phyloP scores from a whole-genome alignment of 108 stramenopile genomes.

The Cyclotella baltica region DNA sequence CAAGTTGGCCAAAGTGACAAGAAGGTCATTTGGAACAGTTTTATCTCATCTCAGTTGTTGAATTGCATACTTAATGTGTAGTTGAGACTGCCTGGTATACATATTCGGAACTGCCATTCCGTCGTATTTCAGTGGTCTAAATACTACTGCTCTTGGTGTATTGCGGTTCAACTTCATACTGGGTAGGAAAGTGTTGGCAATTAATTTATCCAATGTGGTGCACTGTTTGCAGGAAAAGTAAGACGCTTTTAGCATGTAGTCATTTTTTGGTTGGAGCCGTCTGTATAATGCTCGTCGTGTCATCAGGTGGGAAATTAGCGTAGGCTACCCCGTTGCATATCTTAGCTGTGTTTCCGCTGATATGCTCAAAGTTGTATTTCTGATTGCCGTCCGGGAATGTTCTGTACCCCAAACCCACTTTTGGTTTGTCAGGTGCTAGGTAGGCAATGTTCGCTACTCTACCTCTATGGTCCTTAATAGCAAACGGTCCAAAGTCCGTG shows the following conservation, averaged over 20 bases:
- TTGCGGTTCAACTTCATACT: constrained; percentile 5
- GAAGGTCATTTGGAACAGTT: constrained; percentile 16
- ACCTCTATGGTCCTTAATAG: background rate
- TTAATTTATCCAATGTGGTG: background rate
- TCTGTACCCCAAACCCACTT: background rate
- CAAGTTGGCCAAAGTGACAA: background rate
- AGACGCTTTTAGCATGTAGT: background rate
- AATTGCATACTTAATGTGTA: background rate
- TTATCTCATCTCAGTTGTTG: constrained; percentile 10
- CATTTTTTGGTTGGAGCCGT: background rate
- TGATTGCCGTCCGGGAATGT: background rate
- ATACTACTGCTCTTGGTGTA: constrained; percentile 1
- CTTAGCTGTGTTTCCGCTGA: background rate
- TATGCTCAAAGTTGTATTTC: background rate
- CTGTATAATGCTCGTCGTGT: background rate
- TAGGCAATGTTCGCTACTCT: background rate
- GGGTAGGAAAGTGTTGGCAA: background rate
- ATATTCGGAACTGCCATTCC: constrained; percentile 6
- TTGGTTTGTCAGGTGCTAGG: background rate
- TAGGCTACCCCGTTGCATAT: background rate
- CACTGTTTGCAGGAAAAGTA: background rate
- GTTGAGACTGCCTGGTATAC: background rate
- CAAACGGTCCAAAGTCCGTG: background rate
- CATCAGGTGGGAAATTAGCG: background rate
- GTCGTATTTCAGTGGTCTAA: background rate